Base-by-base conservation (phyloP, 2,329 filamentous ascomycete genomes). In the Aspergillus ochraceus region DNA sequence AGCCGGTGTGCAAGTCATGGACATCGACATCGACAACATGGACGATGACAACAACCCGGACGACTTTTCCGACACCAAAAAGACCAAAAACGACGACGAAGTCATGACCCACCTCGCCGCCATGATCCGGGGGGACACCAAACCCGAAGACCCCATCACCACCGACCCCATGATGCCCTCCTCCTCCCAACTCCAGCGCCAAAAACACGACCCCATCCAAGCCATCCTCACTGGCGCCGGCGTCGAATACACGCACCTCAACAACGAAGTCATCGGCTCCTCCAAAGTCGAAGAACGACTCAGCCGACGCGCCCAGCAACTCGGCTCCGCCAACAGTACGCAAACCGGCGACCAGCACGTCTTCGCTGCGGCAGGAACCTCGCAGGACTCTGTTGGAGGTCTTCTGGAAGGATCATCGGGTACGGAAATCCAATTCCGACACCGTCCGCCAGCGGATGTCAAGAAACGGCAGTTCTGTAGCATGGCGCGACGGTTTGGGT, bases 241-340 rank as follows among this genome's bases (percentile, higher is more conserved):
- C 2, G 93, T 99, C 0, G 88, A 95, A 70, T 99, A 99, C 74
- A 96, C 92, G 0, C 95, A 99, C 71, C 90, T 98, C 68, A 99
- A 99, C 72, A 92, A 91, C 1, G 93, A 99, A 76, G 93, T 99
- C 14, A 86, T 99, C 58, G 95, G 95, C 11, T 89, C 91, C 0
- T 95, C 90, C n/a, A 91, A 90, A 66, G 85, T 97, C n/a, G 95
- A 99, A 77, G 89, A 90, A 64, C 86, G 89, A 59, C 84, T 99
- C 5, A 93, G 90, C 50, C 88, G 88, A 20, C 87, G 86, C 47
- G 95, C 94, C 4, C 87, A 89, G 70, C 26, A 29, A 29, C 74
- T 77, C 42, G 72, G 72, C 9, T 68, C 68, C 19, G 69, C 74
- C 24, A 67, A 72, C 10, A 52, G 57, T 2, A 71, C 68, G 17